phyloP scores from a whole-genome alignment of 1,284 basidiomycete genomes.

The Pascua sp. region DNA sequence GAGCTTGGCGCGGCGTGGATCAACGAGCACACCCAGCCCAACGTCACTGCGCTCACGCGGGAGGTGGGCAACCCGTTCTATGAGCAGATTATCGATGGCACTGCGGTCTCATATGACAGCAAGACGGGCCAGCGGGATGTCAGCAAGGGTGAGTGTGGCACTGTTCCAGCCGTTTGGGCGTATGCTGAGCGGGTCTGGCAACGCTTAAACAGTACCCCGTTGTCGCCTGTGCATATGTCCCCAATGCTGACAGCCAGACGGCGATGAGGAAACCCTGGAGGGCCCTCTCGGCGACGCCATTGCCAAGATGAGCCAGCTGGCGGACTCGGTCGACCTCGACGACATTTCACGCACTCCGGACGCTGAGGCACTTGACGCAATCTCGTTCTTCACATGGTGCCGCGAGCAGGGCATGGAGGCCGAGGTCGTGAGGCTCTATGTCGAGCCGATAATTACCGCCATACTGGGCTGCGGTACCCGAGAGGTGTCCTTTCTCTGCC shows the following conservation, averaged over 20 bases:
- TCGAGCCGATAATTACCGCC: conserved; percentile 1
- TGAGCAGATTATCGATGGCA: conserved; percentile 5
- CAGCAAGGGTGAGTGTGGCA: not conserved
- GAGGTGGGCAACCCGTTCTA: conserved; percentile 9
- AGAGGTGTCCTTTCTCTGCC: conserved; percentile 8
- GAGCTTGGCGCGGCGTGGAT: conserved; percentile 17
- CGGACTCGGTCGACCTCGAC: conserved; percentile 6
- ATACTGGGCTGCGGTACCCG: conserved; percentile 1
- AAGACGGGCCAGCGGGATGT: not conserved
- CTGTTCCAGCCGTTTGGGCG: not conserved
- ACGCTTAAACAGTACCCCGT: no score
- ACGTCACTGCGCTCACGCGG: conserved; percentile 4
- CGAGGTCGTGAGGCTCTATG: not conserved
- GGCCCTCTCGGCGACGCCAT: no score
- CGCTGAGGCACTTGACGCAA: conserved; percentile 2
- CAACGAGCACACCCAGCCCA: conserved; percentile 14
- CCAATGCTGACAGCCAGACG: no score
- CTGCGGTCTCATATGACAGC: not conserved
- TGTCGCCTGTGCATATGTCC: no score
- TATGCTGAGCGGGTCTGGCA: not conserved
- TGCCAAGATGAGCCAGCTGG: conserved; percentile 1
- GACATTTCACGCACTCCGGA: conserved; percentile 1
- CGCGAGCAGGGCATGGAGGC: not conserved
- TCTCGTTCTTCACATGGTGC: conserved; percentile 4
- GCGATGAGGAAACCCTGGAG: no score